A percentile compares a stretch with the other conserved stretches of the same genome.
Conservation (phyloP, 306 rosid species). For the Pyrus betulifolia region DNA sequence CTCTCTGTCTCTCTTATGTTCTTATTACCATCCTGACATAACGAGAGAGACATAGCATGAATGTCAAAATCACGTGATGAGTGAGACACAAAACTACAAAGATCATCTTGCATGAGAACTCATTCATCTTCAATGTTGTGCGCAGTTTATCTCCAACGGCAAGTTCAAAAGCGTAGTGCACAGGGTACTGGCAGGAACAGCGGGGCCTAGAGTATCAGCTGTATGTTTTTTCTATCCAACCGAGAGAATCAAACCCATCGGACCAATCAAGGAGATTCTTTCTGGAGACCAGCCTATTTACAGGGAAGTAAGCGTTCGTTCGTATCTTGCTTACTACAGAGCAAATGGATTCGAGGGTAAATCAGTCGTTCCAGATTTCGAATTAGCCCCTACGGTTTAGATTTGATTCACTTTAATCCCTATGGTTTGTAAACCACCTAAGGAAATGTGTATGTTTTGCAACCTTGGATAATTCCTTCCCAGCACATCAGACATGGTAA, state of each 20-base stretch:
- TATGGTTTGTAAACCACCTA: neutral
- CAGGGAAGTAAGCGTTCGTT: constrained; percentile 38
- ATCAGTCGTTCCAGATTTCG: constrained; percentile 49
- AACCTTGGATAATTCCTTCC: no score
- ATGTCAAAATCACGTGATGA: no score
- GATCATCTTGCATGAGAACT: neutral
- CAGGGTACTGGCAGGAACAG: constrained; percentile 46
- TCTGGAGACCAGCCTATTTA: constrained; percentile 46
- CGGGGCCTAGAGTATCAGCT: constrained; percentile 57
- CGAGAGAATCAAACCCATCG: constrained; percentile 29
- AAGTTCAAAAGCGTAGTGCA: constrained; percentile 73
- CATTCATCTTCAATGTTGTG: neutral
- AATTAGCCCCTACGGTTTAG: neutral
- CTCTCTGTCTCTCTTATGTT: neutral
- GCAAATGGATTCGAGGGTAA: constrained; percentile 65
- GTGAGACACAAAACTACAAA: no score
- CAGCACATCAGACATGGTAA: no score
- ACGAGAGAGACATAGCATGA: no score
- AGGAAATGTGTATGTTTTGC: no score
- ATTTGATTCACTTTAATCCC: neutral
- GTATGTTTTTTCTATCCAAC: constrained; percentile 70
- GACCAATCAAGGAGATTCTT: constrained; percentile 49
- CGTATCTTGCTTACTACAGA: constrained; percentile 47
- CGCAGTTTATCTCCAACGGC: constrained; percentile 69
- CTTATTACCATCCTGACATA: no score